Base-by-base conservation (phyloP, 768 basidiomycete genomes). In the Baorangia bicolor region DNA sequence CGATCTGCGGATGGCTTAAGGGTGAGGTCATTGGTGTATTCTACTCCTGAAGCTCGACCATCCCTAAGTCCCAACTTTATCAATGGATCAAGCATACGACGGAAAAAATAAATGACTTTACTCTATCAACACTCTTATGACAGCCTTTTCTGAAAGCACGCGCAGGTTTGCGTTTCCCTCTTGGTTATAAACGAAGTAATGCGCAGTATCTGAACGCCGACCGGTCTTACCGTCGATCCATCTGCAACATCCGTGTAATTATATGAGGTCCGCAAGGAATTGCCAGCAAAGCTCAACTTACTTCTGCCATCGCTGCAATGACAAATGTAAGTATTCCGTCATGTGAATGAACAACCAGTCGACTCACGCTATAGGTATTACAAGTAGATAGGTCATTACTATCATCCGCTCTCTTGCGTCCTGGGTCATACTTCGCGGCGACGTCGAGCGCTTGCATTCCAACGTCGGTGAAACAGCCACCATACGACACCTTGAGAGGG, bases 141-240 rank as follows among this genome's bases (percentile, higher is more conserved):
- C 82, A 2, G 72, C 73, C 41, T 74, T 74, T 41, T 73, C 69
- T n/a, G 68, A 64, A 31, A 75, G 55, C 6, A 84, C 70, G 4
- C 64, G 62, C 14, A 84, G 60, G 53, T 82, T 83, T 38, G 69
- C 64, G 57, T 78, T 76, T 41, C 69, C 63, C 5, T 70, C 58
- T 52, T 80, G 76, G 41, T 76, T 79, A 58, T 84, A 84, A 43
- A 84, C 67, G 47, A 77, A 83, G 59, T 74, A 60, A 56, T 83
- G 79, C 4, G 86, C 75, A 0, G 78, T 63, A 61, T 87, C 85
- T 0, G 84, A 85, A 21, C 86, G 80, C 41, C 60, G 73, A 25
- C 86, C 86, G 3, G 75, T 81, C 34, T 74, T 67, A 5, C 61
- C 68, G 55, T 81, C 76, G 27, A 87, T 76, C 67, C 81, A 88